A percentile compares a stretch with the other conserved stretches of the same genome.
These are phyloP conservation scores for Neurospora sp. DNA, from an alignment of 495 filamentous ascomycete genomes.

Conservation along the genomic window DNA sequence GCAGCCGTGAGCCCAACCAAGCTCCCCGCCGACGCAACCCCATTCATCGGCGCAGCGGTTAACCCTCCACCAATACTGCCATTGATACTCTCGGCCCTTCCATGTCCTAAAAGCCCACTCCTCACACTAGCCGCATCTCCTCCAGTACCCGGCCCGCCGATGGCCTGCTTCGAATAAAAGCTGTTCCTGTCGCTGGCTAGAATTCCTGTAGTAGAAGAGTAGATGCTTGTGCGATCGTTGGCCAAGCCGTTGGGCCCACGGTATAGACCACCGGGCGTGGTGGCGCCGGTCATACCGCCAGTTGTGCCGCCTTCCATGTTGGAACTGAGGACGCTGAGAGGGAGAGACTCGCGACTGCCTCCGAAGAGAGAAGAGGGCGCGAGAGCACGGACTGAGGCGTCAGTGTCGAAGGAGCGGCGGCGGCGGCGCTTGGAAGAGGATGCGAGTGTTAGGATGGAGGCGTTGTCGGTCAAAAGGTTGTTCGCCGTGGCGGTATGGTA, in stretches of 20 bases:
- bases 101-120: constrained; percentile 67
- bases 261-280: constrained; percentile 56
- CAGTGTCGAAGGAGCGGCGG: constrained; percentile 84
- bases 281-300: constrained; percentile 14
- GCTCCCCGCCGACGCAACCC: neutral
- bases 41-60: neutral
- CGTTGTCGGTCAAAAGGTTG: constrained; percentile 85
- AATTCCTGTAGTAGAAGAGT: constrained; percentile 62
- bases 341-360: constrained; percentile 76
- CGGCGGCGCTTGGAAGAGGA: constrained; percentile 88
- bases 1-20: neutral
- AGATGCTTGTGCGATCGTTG: constrained; percentile 76
- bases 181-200: constrained; percentile 67
- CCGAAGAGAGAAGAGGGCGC: constrained; percentile 89
- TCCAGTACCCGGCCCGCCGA: constrained; percentile 45
- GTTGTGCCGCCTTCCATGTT: constrained; percentile 44
- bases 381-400: constrained; percentile 86
- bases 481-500: constrained; percentile 87
- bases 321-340: constrained; percentile 77
- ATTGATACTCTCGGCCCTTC: constrained; percentile 69
- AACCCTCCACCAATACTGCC: constrained; percentile 55
- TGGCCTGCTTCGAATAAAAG: constrained; percentile 63
- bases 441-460: constrained; percentile 90
- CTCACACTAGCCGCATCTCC: constrained; percentile 72
- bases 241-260: constrained; percentile 46